Evolutionary conservation across 1,284 basidiomycete species (phyloP).

Genomic region (Phellopilus nigrolimitatus): DNA sequence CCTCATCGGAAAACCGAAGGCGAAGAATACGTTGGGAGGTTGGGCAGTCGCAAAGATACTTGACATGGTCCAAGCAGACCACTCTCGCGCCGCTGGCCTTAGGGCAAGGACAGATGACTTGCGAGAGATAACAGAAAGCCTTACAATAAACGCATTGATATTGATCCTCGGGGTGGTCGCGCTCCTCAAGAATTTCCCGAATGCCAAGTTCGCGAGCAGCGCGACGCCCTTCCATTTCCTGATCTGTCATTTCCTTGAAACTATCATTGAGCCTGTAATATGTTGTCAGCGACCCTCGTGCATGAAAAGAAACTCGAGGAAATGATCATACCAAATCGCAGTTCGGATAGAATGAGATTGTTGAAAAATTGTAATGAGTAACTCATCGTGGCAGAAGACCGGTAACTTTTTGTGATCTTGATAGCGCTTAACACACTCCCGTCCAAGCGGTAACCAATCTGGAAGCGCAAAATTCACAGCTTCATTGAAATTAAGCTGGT

Average conservation of each 20-base stretch:
- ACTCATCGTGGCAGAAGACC: slow-evolving; percentile 97
- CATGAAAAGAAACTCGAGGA: slow-evolving; percentile 15
- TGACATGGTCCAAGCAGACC: slow-evolving; percentile 83
- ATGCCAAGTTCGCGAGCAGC: slow-evolving; percentile 54
- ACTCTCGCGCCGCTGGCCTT: slow-evolving; percentile 41
- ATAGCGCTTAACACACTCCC: slow-evolving; percentile 86
- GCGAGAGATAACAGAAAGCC: slow-evolving; percentile 92
- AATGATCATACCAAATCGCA: slow-evolving; percentile 85
- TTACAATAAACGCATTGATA: slow-evolving; percentile 96
- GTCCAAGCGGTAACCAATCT: slow-evolving; percentile 88
- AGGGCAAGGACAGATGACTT: slow-evolving; percentile 79
- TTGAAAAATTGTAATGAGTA: slow-evolving; percentile 91
- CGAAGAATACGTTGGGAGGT: slow-evolving; percentile 61
- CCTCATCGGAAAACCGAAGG: slow-evolving; percentile 78
- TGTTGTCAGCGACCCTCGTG: slow-evolving; percentile 22
- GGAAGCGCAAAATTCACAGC: slow-evolving; percentile 98
- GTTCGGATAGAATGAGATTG: slow-evolving; percentile 93
- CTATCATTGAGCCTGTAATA: slow-evolving; percentile 71
- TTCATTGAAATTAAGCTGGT: slow-evolving; percentile 94
- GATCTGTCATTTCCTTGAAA: slow-evolving; percentile 84
- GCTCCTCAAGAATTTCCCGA: slow-evolving; percentile 67
- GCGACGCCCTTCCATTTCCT: slow-evolving; percentile 72
- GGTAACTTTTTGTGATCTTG: slow-evolving; percentile 87
- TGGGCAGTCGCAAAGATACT: slow-evolving; percentile 71
- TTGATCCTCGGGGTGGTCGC: slow-evolving; percentile 86